Evolutionary conservation across 2,329 filamentous ascomycete genomes (phyloP), one percentile per base, ranked within the genome.

Genomic region (Fusarium praegraminearum): DNA sequence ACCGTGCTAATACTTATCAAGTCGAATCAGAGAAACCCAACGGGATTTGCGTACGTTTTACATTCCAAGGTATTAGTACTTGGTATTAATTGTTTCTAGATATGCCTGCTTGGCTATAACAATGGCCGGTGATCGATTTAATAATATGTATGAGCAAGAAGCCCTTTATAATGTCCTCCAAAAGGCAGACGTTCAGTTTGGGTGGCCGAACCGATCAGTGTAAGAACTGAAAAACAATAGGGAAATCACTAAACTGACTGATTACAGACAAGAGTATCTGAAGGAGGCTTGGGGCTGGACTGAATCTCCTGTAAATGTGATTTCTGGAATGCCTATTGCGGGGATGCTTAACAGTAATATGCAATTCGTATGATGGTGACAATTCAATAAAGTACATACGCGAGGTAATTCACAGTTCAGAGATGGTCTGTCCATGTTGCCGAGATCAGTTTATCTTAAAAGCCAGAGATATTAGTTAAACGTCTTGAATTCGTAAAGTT

Each of bases 111-210:
- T 77, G 1, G 73, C 76, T 7, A 76, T 77, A 2, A 71, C 74
- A 1, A 75, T 76, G 75, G 76, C 73, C 4, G 81, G 81, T 9
- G 81, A 82, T 57, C 76, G 80, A 24, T 83, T 83, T 52, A 75
- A 72, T 4, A 74, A 78, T 9, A 67, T 71, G 8, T 68, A 65
- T 15, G 81, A 82, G 55, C 81, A 82, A 45, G 75, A 80, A 46
- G 79, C 78, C 11, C 62, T 83, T 10, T 72, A 80, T 9, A 70
- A 74, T 5, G 72, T 83, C 9, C 68, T 83, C 33, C 62, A 73
- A 13, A 77, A 74, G 26, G 79, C 78, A 12, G 76, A 77, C 24
- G 67, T 55, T 7, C 65, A 74, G 20, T 69, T 75, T 9, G 76
- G 70, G 2, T 77, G 76, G 75, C 75, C 76, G 1, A 77, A 75